phyloP scores from a whole-genome alignment of 148 eudicot genomes.

The Rhododendron kiyosumense region DNA sequence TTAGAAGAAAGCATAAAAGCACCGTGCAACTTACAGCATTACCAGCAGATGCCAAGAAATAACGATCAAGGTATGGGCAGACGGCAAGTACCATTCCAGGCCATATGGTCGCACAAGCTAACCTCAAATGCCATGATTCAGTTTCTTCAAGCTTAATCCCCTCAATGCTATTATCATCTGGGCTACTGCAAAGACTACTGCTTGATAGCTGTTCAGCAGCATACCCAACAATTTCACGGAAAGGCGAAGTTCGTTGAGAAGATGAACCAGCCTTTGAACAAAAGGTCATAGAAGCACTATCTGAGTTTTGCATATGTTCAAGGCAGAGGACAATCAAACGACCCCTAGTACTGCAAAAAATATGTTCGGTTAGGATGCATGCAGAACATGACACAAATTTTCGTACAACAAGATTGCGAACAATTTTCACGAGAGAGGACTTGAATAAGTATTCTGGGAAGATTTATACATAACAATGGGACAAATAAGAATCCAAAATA shows the following conservation, averaged over 20 bases:
- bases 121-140: conserved; percentile 75
- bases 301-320: conserved; percentile 67
- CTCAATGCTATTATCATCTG: conserved; percentile 67
- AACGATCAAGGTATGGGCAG: conserved; percentile 79
- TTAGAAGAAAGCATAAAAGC: background rate
- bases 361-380: conserved; percentile 16
- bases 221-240: conserved; percentile 49
- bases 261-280: conserved; percentile 52
- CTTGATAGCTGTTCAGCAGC: conserved; percentile 61
- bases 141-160: conserved; percentile 73
- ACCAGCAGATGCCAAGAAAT: conserved; percentile 85
- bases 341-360: conserved; percentile 68
- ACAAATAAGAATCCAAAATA: background rate
- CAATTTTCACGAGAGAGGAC: background rate
- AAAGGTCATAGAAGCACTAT: conserved; percentile 55
- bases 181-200: conserved; percentile 78
- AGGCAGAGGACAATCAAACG: conserved; percentile 80
- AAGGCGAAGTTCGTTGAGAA: conserved; percentile 57
- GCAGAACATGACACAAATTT: background rate
- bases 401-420: background rate
- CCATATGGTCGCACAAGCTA: conserved; percentile 46
- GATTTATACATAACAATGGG: background rate
- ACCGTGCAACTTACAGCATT: conserved; percentile 58
- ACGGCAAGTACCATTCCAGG: conserved; percentile 78
- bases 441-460: background rate